These are phyloP conservation scores for Nannochloris sp. DNA, from an alignment of 139 green algal species.

Conservation along the genomic window DNA sequence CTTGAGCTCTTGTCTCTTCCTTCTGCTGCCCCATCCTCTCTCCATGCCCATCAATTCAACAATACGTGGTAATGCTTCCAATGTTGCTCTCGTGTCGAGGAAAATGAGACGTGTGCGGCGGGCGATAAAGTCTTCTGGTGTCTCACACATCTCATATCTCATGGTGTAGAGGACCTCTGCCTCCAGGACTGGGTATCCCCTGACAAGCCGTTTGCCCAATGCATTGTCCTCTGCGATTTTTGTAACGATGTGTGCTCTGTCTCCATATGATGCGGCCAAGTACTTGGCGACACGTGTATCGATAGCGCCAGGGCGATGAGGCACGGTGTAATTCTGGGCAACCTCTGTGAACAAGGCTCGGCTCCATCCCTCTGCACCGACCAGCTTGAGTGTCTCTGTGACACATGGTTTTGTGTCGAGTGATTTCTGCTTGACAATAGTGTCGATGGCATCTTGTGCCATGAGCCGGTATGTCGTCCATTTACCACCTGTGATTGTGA, in stretches of 20 bases:
- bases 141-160: constrained; percentile 80
- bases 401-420: constrained; percentile 38
- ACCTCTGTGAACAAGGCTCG: constrained; percentile 63
- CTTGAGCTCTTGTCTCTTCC: constrained; percentile 33
- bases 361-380: constrained; percentile 61
- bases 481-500: constrained; percentile 87
- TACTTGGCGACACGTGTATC: constrained; percentile 56
- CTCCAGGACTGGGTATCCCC: constrained; percentile 84
- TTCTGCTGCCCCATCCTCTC: constrained; percentile 48
- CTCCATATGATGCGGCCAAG: constrained; percentile 75
- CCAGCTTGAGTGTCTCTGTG: constrained; percentile 54
- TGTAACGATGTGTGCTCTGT: constrained; percentile 57
- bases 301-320: constrained; percentile 63
- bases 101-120: constrained; percentile 88
- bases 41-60: constrained; percentile 64
- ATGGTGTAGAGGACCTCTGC: constrained; percentile 77
- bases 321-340: constrained; percentile 72
- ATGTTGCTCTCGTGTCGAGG: constrained; percentile 69
- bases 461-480: constrained; percentile 97
- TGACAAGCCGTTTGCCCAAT: constrained; percentile 66
- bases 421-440: constrained; percentile 25
- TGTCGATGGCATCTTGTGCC: constrained; percentile 71
- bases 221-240: constrained; percentile 58
- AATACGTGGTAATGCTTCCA: constrained; percentile 61
- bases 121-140: constrained; percentile 84